Conservation (phyloP, 1,139 yeast species). For the Wickerhamomyces sp. region DNA sequence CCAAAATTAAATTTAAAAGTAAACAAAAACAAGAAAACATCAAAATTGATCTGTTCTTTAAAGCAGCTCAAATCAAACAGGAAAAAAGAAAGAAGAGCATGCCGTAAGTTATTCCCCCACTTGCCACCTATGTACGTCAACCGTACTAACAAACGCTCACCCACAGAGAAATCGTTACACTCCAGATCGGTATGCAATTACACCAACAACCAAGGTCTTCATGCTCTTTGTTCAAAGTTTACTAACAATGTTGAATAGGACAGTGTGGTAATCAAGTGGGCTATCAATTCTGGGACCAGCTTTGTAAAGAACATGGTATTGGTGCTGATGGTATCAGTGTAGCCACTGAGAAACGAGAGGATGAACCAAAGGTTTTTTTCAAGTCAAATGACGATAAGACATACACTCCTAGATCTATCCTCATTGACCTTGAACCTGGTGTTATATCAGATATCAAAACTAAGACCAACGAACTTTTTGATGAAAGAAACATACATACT, state of each 20-base stretch:
- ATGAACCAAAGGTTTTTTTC: constrained; percentile 81
- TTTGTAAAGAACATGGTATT: constrained; percentile 86
- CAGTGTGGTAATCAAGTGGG: constrained; percentile 99
- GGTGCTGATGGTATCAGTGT: constrained; percentile 58
- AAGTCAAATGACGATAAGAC: constrained; percentile 69
- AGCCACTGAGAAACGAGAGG: constrained; percentile 43
- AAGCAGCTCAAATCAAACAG: not conserved
- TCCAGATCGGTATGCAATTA: not conserved
- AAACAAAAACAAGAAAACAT: too few relatives aligned
- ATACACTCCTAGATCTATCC: constrained; percentile 82
- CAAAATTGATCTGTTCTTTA: too few relatives aligned
- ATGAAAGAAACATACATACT: constrained; percentile 77
- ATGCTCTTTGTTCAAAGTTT: not conserved
- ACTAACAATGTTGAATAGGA: constrained; percentile 38
- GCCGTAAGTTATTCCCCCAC: not conserved
- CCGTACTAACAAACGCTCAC: not conserved
- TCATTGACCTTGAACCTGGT: constrained; percentile 88
- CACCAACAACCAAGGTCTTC: not conserved
- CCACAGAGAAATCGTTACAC: not conserved
- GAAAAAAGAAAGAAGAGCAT: not conserved
- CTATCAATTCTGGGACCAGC: constrained; percentile 86
- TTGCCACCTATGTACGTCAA: not conserved
- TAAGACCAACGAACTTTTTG: constrained; percentile 61
- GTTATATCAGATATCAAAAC: constrained; percentile 66
- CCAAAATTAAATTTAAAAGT: too few relatives aligned